Evolutionary conservation across 805 yeast species (phyloP), one percentile per base, ranked within the genome.

Genomic region (Vanderwaltozyma tropicalis): DNA sequence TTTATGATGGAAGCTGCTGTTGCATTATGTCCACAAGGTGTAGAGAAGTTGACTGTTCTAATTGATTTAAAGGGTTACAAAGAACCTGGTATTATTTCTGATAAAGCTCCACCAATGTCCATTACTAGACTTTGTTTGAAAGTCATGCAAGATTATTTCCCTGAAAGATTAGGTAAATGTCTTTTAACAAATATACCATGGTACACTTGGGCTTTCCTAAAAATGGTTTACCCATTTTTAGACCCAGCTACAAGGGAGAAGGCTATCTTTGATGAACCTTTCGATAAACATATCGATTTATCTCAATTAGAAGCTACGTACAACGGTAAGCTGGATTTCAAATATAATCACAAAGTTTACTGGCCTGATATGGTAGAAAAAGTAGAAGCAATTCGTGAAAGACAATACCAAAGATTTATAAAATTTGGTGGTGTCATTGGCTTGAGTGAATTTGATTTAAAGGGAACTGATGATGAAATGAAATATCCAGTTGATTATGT

Each of bases 191-290:
- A 74, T 48, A 72, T 73, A 40, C 78, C 79, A 11, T 71, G 74
- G 72, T 65, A 70, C 30, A 75, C 74, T 2, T 67, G 72, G 59
- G 69, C 77, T 5, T 72, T 74, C 45, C 63, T 74, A 48, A 74
- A 73, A 50, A 55, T 74, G 38, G 69, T 71, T 37, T 72, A 72
- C 38, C 80, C 80, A 19, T 71, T 74, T 44, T 66, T 74, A 37
- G 80, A 74, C 48, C 78, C 78, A 7, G 67, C 68, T 42, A 74
- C 80, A 1, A 64, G 76, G 41, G 71, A 69, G 59, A 74, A 74
- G 53, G 68, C 76, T 6, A 63, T 71, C 11, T 74, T 72, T 46
- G 79, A 74, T 45, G 75, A 72, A 44, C 77, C 78, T 1, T 73
- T 73, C 45, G 73, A 65, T 35, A 66, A 71, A 39, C 71, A 66